These are phyloP conservation scores for Spirogloea muscicola DNA, from an alignment of 139 green algal species.

Conservation along the genomic window DNA sequence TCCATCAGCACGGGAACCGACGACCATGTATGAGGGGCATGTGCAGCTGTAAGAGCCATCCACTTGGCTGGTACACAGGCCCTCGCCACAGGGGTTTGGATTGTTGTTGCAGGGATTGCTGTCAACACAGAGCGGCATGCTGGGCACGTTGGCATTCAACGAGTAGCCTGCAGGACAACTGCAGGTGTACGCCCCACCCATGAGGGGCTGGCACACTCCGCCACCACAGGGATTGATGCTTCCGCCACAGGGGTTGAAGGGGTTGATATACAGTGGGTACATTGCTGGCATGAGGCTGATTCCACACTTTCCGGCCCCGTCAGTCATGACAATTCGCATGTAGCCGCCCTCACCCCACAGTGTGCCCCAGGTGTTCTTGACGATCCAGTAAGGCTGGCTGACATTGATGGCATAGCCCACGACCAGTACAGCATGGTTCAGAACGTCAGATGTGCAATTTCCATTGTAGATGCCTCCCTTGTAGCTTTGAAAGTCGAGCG, in stretches of 20 bases:
- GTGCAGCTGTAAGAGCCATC: too few relatives aligned
- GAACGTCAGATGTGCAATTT: too few relatives aligned
- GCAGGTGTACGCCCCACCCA: background rate
- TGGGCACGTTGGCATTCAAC: background rate
- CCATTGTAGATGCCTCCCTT: too few relatives aligned
- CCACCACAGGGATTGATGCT: slow-evolving; percentile 13
- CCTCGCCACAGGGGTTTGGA: too few relatives aligned
- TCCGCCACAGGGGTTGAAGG: slow-evolving; percentile 2
- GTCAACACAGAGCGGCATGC: slow-evolving; percentile 7
- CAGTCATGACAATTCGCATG: slow-evolving; percentile 66
- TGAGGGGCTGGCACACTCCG: background rate
- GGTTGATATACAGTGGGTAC: too few relatives aligned
- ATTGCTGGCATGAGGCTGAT: slow-evolving; percentile 51
- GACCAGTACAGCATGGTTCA: slow-evolving; percentile 82
- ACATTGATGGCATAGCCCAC: slow-evolving; percentile 77
- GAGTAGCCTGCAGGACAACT: slow-evolving; percentile 4
- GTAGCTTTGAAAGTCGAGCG: too few relatives aligned
- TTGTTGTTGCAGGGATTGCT: too few relatives aligned
- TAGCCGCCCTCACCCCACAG: slow-evolving; percentile 84
- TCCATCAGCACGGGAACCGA: too few relatives aligned
- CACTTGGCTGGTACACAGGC: too few relatives aligned
- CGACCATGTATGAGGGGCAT: too few relatives aligned
- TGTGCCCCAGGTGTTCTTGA: slow-evolving; percentile 92
- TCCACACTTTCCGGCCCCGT: slow-evolving; percentile 75
- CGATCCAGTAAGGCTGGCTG: slow-evolving; percentile 75